Evolutionary conservation across 2,329 filamentous ascomycete genomes (phyloP).

Genomic region (Colletotrichum sojae): DNA sequence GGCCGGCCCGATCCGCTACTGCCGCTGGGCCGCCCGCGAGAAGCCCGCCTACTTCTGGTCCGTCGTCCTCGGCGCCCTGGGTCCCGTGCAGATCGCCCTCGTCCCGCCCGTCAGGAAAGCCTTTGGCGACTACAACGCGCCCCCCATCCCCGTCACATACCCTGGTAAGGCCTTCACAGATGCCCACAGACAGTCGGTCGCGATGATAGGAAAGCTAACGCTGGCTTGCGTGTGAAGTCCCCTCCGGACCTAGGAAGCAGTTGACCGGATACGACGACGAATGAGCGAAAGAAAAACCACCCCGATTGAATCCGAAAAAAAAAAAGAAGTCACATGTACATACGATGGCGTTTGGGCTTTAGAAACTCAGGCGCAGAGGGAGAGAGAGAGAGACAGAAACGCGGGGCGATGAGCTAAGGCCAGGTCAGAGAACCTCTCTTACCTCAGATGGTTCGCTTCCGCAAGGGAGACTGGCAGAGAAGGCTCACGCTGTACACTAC

Average conservation of each 20-base stretch:
- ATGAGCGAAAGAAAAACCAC: slow-evolving; percentile 43
- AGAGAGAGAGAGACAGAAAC: slow-evolving; percentile 15
- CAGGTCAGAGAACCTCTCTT: not conserved
- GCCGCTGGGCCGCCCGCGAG: slow-evolving; percentile 89
- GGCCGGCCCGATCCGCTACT: slow-evolving; percentile 85
- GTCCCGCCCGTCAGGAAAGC: slow-evolving; percentile 81
- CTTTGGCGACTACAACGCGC: slow-evolving; percentile 81
- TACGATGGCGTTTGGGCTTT: slow-evolving; percentile 44
- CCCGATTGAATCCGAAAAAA: too few relatives aligned
- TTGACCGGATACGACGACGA: slow-evolving; percentile 74
- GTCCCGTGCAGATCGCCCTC: slow-evolving; percentile 78
- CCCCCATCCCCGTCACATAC: slow-evolving; percentile 88
- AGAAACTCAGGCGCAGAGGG: slow-evolving; percentile 16
- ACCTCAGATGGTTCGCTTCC: slow-evolving; percentile 6
- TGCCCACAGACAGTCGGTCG: not conserved
- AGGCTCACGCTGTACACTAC: slow-evolving; percentile 34
- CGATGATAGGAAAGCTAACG: not conserved
- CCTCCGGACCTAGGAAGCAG: slow-evolving; percentile 70
- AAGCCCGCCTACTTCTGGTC: slow-evolving; percentile 95
- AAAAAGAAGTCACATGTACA: slow-evolving; percentile 41
- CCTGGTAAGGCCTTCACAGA: slow-evolving; percentile 76
- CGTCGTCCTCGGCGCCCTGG: slow-evolving; percentile 78
- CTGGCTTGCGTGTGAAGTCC: slow-evolving; percentile 59
- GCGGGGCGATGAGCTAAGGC: slow-evolving; percentile 1
- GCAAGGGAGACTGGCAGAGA: not conserved